Evolutionary conservation across 768 basidiomycete species (phyloP), one percentile per base, ranked within the genome.

Genomic region (Solioccasus polychromus): DNA sequence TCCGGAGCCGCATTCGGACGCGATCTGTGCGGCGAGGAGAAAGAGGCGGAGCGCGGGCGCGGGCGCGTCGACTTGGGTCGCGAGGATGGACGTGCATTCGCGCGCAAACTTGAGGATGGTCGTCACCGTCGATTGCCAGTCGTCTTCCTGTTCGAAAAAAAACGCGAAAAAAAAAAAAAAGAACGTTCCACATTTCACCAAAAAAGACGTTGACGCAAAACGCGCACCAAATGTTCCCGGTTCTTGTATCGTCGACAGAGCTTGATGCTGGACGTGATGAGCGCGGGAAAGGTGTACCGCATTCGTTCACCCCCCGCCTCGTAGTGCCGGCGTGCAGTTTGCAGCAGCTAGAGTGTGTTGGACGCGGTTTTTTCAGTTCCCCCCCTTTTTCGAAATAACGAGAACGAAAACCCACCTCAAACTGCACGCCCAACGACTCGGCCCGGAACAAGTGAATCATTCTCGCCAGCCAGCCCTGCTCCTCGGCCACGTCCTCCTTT

Each of bases 401-500:
- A 11, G 11, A 26, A 11, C 6, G 5, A 12, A 25, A 19, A 35
- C 81, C 22, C 48, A 90, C 94, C 77, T 93, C 86, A 53, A 92
- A 95, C 59, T 99, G 96, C 12, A 85, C 79, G 54, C 79, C 87
- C 52, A 97, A 64, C 22, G 89, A 87, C 40, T 96, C 92, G 0
- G 90, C 78, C 18, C 85, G 73, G 80, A 98, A 96, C 25, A 98
- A 65, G 72, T 99, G 96, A 3, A 98, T 88, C 91, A 98, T 97
- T 51, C 95, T 74, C 31, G 96, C 95, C 14, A 97, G 82, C 96
- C 96, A 99, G 0, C 96, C 96, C 59, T 99, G 96, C 65, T 99
- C 96, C 65, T 99, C 96, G 0, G 93, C 94, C 72, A 93, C 76
- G 60, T 98, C 95, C 62, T 94, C 90, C 40, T 84, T 69, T 62